A percentile compares a stretch with the other conserved stretches of the same genome.
These are phyloP conservation scores for Cocos nucifera DNA, from an alignment of 176 grass and related monocot genomes.

Conservation along the genomic window DNA sequence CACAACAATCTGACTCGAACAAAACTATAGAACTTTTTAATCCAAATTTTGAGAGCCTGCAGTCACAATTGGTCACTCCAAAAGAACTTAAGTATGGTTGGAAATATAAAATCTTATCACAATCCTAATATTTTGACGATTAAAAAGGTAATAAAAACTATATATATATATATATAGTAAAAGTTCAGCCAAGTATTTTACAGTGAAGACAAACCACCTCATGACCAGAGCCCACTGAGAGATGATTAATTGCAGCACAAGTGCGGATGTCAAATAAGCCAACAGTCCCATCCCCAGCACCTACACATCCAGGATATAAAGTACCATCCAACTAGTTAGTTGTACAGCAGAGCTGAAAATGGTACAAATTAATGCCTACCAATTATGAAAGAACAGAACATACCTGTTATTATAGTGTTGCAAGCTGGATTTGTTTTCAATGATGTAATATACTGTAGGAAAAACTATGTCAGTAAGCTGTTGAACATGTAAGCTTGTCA, in stretches of 20 bases:
- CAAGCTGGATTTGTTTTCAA: conserved; percentile 77
- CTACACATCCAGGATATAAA: conserved; percentile 31
- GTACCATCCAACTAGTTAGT: background rate
- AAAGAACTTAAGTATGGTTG: too few species aligned
- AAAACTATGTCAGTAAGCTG: conserved; percentile 26
- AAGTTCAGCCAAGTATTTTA: conserved; percentile 5
- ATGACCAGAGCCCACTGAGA: conserved; percentile 68
- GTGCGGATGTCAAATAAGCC: conserved; percentile 88
- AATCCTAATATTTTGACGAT: background rate
- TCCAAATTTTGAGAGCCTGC: too few species aligned
- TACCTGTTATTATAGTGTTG: conserved; percentile 81
- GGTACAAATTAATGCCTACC: background rate
- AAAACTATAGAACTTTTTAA: too few species aligned
- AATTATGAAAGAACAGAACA: conserved; percentile 10
- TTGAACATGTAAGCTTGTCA: conserved; percentile 20
- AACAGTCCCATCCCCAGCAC: conserved; percentile 90
- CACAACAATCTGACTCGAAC: too few species aligned
- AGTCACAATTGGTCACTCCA: too few species aligned
- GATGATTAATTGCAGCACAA: conserved; percentile 83
- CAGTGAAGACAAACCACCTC: conserved; percentile 48
- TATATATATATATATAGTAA: background rate
- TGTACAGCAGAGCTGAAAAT: background rate
- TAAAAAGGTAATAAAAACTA: conserved; percentile 1
- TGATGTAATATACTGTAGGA: conserved; percentile 78
- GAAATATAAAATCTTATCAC: too few species aligned